Conservation (phyloP, 1,284 basidiomycete genomes). For the Microbotryum violaceum region DNA sequence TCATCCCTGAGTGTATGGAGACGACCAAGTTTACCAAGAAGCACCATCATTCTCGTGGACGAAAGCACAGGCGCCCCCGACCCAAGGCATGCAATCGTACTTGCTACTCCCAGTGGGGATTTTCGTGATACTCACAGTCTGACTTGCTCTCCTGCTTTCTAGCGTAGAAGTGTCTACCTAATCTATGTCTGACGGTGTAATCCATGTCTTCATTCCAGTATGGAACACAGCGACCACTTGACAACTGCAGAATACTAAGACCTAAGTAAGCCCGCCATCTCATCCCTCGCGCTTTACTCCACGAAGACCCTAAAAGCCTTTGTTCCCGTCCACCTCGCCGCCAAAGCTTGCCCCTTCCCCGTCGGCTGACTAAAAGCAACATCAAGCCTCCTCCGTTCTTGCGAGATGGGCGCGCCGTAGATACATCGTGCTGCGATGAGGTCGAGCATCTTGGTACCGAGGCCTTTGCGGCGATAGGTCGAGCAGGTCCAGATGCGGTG, state of each 20-base stretch:
- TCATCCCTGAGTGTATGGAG: no score
- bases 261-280: background rate
- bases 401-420: constrained; percentile 41
- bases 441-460: constrained; percentile 41
- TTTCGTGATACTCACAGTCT: no score
- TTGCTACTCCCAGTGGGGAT: no score
- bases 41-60: no score
- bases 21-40: no score
- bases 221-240: no score
- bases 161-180: no score
- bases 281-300: constrained; percentile 7
- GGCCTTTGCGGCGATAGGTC: constrained; percentile 37
- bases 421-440: constrained; percentile 39
- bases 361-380: constrained; percentile 48
- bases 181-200: no score
- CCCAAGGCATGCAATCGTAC: no score
- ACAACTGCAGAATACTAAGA: background rate
- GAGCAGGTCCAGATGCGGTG: constrained; percentile 46
- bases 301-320: constrained; percentile 30
- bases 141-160: no score
- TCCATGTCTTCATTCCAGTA: no score
- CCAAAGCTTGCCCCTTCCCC: constrained; percentile 42
- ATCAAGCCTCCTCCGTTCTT: constrained; percentile 33
- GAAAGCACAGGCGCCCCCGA: no score
- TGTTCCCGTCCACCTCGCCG: constrained; percentile 40